Evolutionary conservation across 495 filamentous ascomycete genomes (phyloP).

Genomic region (Aspergillus sclerotioniger): DNA sequence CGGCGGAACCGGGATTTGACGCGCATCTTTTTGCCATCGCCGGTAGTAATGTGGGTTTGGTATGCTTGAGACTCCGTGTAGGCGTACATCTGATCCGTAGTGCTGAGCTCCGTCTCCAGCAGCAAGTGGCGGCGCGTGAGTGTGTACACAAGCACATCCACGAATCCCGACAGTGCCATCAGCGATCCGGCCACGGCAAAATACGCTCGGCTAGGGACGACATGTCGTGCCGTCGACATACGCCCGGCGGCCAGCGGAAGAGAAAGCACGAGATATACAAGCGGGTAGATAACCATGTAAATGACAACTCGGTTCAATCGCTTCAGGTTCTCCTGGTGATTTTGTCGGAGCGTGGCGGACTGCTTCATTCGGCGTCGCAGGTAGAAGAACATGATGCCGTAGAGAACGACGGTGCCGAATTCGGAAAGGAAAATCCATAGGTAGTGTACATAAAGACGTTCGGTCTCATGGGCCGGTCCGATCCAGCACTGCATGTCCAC

Average conservation of each 20-base stretch:
- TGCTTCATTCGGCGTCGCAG: constrained; percentile 48
- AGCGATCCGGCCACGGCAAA: constrained; percentile 67
- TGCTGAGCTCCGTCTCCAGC: constrained; percentile 36
- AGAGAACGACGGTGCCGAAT: constrained; percentile 60
- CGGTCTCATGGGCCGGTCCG: constrained; percentile 51
- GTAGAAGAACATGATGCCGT: constrained; percentile 60
- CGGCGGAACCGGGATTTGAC: constrained; percentile 26
- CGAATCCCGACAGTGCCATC: constrained; percentile 66
- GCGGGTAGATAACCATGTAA: constrained; percentile 71
- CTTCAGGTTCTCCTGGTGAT: constrained; percentile 36
- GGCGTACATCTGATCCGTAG: constrained; percentile 29
- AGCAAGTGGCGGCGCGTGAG: constrained; percentile 42
- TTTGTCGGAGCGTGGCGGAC: constrained; percentile 33
- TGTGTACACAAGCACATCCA: constrained; percentile 70
- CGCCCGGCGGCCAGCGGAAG: constrained; percentile 67
- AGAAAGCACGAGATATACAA: constrained; percentile 68
- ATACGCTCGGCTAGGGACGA: constrained; percentile 52
- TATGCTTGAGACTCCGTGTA: constrained; percentile 20
- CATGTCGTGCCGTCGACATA: constrained; percentile 55
- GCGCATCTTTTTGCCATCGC: constrained; percentile 20
- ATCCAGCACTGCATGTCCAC: constrained; percentile 65
- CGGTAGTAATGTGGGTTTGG: constrained; percentile 34
- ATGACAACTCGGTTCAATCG: constrained; percentile 51
- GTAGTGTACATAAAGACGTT: constrained; percentile 72
- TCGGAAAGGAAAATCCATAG: constrained; percentile 73